A percentile compares a stretch with the other conserved stretches of the same genome.
Conservation (phyloP, 2,329 filamentous ascomycete species). For the Coniochaeta sp. region DNA sequence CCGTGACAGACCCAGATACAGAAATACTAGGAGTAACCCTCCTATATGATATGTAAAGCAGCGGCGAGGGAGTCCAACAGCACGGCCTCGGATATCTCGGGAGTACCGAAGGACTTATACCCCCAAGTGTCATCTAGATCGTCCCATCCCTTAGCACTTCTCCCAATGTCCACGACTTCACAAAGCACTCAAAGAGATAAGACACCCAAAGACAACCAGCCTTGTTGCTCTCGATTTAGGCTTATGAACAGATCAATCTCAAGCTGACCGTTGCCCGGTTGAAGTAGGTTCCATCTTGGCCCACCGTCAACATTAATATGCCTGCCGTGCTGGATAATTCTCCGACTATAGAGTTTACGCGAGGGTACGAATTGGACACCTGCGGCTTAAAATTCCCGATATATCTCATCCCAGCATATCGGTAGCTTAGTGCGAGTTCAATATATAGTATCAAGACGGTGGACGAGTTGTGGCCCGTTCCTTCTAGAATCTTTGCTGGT, state of each 20-base stretch:
- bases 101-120: not conserved
- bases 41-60: too few relatives aligned
- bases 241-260: not conserved
- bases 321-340: not conserved
- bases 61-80: too few relatives aligned
- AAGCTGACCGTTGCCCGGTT: not conserved
- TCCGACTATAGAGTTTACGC: not conserved
- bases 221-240: not conserved
- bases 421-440: not conserved
- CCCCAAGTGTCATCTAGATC: not conserved
- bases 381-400: not conserved
- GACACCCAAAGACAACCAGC: not conserved
- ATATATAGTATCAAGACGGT: not conserved
- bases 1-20: too few relatives aligned
- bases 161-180: not conserved
- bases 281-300: constrained; percentile 1
- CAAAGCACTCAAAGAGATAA: not conserved
- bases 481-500: not conserved
- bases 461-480: too few relatives aligned
- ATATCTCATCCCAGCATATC: not conserved
- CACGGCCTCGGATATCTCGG: not conserved
- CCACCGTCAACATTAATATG: not conserved
- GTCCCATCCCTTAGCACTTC: not conserved
- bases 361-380: not conserved
- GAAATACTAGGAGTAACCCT: too few relatives aligned